phyloP scores from a whole-genome alignment of 768 basidiomycete genomes.

The Naganishia vaughanmartiniae region DNA sequence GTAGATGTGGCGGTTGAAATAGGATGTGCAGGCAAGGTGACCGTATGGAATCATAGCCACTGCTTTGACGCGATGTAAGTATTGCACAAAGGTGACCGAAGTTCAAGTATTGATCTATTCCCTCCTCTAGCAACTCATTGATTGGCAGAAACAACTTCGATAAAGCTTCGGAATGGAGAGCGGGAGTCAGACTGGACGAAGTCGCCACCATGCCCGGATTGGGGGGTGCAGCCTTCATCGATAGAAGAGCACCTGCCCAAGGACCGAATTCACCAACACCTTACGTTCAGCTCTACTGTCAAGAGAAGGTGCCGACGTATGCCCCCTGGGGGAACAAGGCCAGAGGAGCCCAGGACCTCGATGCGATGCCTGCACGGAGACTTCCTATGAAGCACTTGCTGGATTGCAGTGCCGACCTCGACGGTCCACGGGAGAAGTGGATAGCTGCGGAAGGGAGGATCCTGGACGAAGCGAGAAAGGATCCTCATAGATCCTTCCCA shows the following conservation, averaged over 20 bases:
- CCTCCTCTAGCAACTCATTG: not conserved
- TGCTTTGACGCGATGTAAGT: not conserved
- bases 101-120: not conserved
- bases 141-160: not conserved
- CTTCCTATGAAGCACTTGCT: not conserved
- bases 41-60: not conserved
- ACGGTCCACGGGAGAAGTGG: not conserved
- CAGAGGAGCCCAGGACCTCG: not conserved
- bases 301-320: not conserved
- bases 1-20: not conserved
- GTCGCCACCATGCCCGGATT: not conserved
- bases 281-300: not conserved
- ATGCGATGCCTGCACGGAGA: not conserved
- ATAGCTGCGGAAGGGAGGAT: not conserved
- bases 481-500: not conserved
- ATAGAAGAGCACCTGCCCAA: not conserved
- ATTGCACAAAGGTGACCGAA: not conserved
- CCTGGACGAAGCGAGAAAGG: not conserved
- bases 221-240: not conserved
- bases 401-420: not conserved
- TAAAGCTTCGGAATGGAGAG: not conserved
- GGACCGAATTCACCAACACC: not conserved
- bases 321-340: not conserved
- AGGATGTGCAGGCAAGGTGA: not conserved
- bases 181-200: not conserved